Base-by-base conservation (phyloP, 768 basidiomycete species). In the Goffeauzyma gilvescens region DNA sequence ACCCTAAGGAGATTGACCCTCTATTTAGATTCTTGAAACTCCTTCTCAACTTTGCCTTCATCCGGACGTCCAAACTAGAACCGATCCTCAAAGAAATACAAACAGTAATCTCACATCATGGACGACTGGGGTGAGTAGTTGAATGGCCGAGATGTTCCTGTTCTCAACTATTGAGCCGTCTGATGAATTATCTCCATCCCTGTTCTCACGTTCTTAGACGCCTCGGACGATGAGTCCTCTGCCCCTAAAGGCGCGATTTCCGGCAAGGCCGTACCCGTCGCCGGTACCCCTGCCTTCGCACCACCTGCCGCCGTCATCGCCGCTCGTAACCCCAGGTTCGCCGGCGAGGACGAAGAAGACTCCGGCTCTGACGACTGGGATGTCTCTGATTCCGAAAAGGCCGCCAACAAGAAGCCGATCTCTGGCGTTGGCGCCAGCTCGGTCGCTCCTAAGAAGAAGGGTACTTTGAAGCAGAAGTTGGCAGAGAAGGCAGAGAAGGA, bases 281-380 rank as follows among this genome's bases (percentile, higher is more conserved):
- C 45, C 6, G 36, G n/a, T n/a, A n/a, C 48, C 20, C 31, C 42
- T 33, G 21, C 46, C 44, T 2, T 51, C 33, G 41, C 57, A 45
- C 35, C 50, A 44, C 6, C 50, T 40, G 44, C 46, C 2, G 25
- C 50, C 36, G 44, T 50, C 8, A 50, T 50, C 23, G 48, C 44
- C 4, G 46, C 55, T 13, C 65, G 56, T 41, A 76, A 72, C 62
- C 71, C 66, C 46, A 83, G 79, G 65, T 93, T 81, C 78, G 79
- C 78, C 48, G 89, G 81, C 35, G 89, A 95, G 63, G 89, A 93
- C 56, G 81, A 81, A 18, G 40, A 54, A 55, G 85, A 89, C 0
- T 77, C 77, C 10, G 74, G 76, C 18, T 42, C 90, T 85, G 86
- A 83, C 64, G 89, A 93, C 65, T 96, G 90, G 90, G 89, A 96